Conservation (phyloP, 1,139 yeast genomes). For the Geotrichum reessii region DNA sequence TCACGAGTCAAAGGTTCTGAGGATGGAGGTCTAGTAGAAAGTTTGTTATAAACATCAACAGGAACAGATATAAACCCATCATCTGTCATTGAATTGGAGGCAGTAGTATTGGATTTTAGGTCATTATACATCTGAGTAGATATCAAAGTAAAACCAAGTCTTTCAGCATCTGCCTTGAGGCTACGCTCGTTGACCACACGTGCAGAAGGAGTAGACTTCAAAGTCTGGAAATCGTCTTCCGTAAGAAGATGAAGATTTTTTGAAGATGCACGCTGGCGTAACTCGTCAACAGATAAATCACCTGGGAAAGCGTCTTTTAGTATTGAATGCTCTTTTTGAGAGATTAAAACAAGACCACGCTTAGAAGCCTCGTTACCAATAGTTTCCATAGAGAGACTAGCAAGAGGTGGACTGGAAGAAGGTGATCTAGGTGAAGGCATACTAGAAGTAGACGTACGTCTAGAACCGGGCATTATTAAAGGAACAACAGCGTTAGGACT, state of each 20-base stretch:
- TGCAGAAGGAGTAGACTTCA: conserved; percentile 3
- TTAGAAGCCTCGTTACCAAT: conserved; percentile 16
- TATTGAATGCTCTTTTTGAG: conserved; percentile 18
- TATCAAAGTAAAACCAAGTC: conserved; percentile 29
- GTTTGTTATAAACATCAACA: conserved; percentile 21
- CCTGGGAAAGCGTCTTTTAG: conserved; percentile 10
- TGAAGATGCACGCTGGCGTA: conserved; percentile 24
- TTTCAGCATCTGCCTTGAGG: conserved; percentile 14
- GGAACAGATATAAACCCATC: conserved; percentile 28
- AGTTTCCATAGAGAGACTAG: conserved; percentile 12
- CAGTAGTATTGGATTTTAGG: neutral
- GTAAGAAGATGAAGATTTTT: conserved; percentile 15
- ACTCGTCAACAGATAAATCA: conserved; percentile 26
- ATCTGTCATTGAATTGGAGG: neutral
- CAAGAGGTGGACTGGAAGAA: conserved; percentile 5
- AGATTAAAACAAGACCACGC: conserved; percentile 17
- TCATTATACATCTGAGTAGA: conserved; percentile 22
- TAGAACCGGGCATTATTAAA: conserved; percentile 11
- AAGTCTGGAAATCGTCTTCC: conserved; percentile 21
- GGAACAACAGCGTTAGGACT: conserved; percentile 19
- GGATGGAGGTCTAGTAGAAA: conserved; percentile 22
- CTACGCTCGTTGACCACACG: conserved; percentile 8
- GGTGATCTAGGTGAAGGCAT: conserved; percentile 8
- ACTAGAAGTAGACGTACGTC: conserved; percentile 2
- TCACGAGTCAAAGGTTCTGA: conserved; percentile 19